A percentile compares a stretch with the other conserved stretches of the same genome.
These are phyloP conservation scores for Strobilomyces confusus DNA, from an alignment of 768 basidiomycete species.

Conservation along the genomic window DNA sequence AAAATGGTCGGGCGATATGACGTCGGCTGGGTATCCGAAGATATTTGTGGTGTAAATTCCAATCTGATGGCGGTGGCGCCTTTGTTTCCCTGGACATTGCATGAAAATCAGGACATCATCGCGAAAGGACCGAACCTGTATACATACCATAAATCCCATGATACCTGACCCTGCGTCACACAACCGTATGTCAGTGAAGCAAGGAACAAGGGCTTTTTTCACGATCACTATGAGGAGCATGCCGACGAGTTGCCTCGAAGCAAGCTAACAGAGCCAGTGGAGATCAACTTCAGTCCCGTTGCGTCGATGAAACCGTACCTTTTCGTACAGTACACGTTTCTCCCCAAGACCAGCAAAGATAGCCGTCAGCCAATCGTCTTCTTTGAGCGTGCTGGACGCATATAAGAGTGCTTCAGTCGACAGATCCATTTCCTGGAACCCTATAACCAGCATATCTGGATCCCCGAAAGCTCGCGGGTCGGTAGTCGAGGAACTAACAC, in stretches of 20 bases:
- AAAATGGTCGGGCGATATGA: constrained; percentile 43
- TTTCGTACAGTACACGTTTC: constrained; percentile 58
- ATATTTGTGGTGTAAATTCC: constrained; percentile 44
- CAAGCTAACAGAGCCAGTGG: constrained; percentile 42
- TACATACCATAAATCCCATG: constrained; percentile 76
- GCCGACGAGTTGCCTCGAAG: constrained; percentile 78
- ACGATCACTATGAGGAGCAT: constrained; percentile 72
- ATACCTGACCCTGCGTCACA: constrained; percentile 66
- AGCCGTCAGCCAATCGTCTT: constrained; percentile 69
- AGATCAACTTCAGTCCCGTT: background rate
- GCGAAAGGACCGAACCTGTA: background rate
- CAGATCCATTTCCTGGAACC: constrained; percentile 78
- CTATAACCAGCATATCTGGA: constrained; percentile 70
- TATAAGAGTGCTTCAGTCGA: constrained; percentile 78
- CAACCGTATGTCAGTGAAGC: constrained; percentile 52
- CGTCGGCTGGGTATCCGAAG: constrained; percentile 12
- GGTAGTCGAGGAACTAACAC: background rate
- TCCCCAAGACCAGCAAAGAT: constrained; percentile 70
- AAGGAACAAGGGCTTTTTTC: constrained; percentile 45
- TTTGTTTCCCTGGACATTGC: constrained; percentile 66
- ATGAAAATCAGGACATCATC: background rate
- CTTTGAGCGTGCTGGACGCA: constrained; percentile 53
- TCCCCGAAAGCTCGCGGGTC: constrained; percentile 31
- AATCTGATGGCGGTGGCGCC: constrained; percentile 69
- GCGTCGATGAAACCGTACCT: constrained; percentile 38